These are phyloP conservation scores for Epichloe hybrida DNA, from an alignment of 2,329 filamentous ascomycete species.

Conservation along the genomic window DNA sequence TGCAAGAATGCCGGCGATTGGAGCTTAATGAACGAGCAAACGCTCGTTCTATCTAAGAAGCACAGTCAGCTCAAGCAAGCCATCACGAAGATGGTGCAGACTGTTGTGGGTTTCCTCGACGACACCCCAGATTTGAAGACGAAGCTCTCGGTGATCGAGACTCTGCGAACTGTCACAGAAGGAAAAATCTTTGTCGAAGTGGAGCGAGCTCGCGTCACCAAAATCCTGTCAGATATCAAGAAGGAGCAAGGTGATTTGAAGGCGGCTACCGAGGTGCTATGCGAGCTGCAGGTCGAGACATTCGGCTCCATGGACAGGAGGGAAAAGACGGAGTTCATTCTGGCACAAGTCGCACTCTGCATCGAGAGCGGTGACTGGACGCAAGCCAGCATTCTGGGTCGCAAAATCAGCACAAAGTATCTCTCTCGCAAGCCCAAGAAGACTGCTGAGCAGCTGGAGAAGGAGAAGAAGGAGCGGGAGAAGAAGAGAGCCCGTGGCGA, in stretches of 20 bases:
- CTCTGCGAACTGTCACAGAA: conserved; percentile 88
- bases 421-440: conserved; percentile 84
- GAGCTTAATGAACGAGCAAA: conserved; percentile 92
- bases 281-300: conserved; percentile 95
- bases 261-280: conserved; percentile 81
- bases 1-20: conserved; percentile 89
- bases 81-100: conserved; percentile 97
- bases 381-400: conserved; percentile 81
- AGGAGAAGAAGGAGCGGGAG: conserved; percentile 78
- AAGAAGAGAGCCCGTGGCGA: conserved; percentile 70
- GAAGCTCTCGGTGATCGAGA: conserved; percentile 90
- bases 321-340: conserved; percentile 97
- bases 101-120: conserved; percentile 83
- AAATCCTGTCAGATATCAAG: conserved; percentile 93
- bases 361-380: conserved; percentile 95
- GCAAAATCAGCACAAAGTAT: conserved; percentile 95
- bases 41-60: conserved; percentile 93
- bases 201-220: conserved; percentile 88
- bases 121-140: conserved; percentile 72
- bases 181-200: conserved; percentile 99
- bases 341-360: conserved; percentile 86
- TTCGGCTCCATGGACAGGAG: conserved; percentile 95
- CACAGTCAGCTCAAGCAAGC: conserved; percentile 99
- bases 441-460: conserved; percentile 75
- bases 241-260: conserved; percentile 87